Evolutionary conservation across 2,329 filamentous ascomycete species (phyloP).

Genomic region (Aureobasidium mangrovei): DNA sequence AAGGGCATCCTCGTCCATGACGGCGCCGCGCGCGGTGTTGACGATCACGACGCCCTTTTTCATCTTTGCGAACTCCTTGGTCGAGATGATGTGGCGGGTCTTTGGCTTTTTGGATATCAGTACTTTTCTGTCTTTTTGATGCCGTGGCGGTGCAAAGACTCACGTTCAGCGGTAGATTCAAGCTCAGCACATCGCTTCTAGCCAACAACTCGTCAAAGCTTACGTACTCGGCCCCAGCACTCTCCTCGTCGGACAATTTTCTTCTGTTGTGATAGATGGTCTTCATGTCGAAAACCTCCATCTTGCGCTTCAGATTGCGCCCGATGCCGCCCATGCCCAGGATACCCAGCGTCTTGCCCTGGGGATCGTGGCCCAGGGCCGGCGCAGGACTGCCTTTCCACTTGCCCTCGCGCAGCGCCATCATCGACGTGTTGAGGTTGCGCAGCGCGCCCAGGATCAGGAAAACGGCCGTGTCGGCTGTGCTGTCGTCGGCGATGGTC

Average conservation of each 20-base stretch:
- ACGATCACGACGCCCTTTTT: conserved; percentile 68
- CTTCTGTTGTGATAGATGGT: conserved; percentile 67
- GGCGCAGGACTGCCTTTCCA: conserved; percentile 54
- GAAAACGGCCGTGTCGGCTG: conserved; percentile 73
- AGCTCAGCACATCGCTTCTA: conserved; percentile 65
- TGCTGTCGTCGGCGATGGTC: conserved; percentile 72
- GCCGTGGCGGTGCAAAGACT: conserved; percentile 30
- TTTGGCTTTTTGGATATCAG: conserved; percentile 24
- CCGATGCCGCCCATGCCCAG: conserved; percentile 84
- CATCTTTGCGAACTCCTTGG: conserved; percentile 63
- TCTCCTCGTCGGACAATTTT: conserved; percentile 47
- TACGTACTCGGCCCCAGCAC: conserved; percentile 55
- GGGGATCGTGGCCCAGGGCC: conserved; percentile 63
- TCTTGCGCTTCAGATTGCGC: conserved; percentile 65
- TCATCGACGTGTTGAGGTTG: conserved; percentile 60
- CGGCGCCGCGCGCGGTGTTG: conserved; percentile 74
- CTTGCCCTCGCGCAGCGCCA: conserved; percentile 53
- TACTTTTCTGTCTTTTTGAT: not conserved
- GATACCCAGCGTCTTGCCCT: conserved; percentile 71
- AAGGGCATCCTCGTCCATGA: conserved; percentile 73
- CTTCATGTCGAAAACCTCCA: conserved; percentile 65
- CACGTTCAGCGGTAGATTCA: conserved; percentile 76
- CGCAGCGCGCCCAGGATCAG: conserved; percentile 72
- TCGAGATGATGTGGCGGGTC: conserved; percentile 69
- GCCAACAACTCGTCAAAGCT: conserved; percentile 63